A percentile compares a stretch with the other conserved stretches of the same genome.
Conservation (phyloP, 352 stramenopile species). For the Phytophthora quininea region DNA sequence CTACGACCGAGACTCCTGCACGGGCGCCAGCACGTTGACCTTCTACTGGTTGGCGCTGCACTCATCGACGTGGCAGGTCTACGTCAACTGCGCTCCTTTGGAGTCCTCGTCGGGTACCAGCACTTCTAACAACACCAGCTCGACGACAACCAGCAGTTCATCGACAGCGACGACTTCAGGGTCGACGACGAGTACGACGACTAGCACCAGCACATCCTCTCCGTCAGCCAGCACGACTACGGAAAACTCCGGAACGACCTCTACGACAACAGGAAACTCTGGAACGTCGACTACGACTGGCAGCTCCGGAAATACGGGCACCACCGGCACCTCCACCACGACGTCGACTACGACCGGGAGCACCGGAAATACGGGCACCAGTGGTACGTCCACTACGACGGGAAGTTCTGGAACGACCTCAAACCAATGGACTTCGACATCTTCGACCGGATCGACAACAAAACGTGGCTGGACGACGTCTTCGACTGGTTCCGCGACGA, state of each 20-base stretch:
- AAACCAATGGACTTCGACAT: constrained; percentile 13
- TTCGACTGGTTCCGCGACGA: constrained; percentile 14
- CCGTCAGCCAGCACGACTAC: constrained; percentile 8
- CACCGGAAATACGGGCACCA: constrained; percentile 10
- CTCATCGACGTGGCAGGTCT: constrained; percentile 44
- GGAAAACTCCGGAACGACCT: background rate
- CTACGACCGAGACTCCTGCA: constrained; percentile 35
- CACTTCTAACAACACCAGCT: constrained; percentile 20
- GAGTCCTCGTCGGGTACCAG: constrained; percentile 16
- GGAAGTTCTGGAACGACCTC: constrained; percentile 1
- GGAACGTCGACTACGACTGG: constrained; percentile 7
- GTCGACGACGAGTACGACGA: constrained; percentile 3
- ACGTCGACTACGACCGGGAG: constrained; percentile 21
- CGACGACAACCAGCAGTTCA: constrained; percentile 7
- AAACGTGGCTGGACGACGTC: background rate
- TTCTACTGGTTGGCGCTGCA: constrained; percentile 55
- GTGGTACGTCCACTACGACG: background rate
- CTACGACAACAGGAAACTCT: constrained; percentile 5
- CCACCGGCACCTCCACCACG: background rate
- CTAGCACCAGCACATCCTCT: constrained; percentile 1
- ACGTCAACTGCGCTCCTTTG: constrained; percentile 37
- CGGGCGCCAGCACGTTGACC: constrained; percentile 30
- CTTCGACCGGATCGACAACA: constrained; percentile 1
- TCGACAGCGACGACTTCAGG: no score
- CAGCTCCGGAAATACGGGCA: background rate